Conservation (phyloP, 306 rosid genomes). For the Glycine latifolia region DNA sequence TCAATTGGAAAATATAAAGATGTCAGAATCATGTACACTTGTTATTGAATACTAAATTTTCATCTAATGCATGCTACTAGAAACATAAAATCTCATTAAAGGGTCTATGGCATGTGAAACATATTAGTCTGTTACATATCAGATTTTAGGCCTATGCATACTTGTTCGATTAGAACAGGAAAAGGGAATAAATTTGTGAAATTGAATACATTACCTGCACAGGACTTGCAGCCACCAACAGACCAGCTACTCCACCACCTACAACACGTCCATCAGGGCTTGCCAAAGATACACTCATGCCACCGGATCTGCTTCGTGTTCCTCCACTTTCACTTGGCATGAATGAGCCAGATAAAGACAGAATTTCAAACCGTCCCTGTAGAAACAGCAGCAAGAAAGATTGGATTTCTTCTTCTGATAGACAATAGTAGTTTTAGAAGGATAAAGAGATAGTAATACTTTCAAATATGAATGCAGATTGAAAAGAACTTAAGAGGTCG, state of each 20-base stretch:
- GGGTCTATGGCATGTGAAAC: background rate
- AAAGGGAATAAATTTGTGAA: background rate
- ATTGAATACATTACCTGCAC: slow-evolving; percentile 66
- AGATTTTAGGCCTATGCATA: slow-evolving; percentile 4
- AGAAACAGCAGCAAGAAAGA: slow-evolving; percentile 37
- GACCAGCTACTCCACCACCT: slow-evolving; percentile 96
- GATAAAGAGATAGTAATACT: slow-evolving; percentile 3
- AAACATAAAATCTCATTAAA: background rate
- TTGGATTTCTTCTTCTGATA: slow-evolving; percentile 20
- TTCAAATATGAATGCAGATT: slow-evolving; percentile 18
- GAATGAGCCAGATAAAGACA: slow-evolving; percentile 91
- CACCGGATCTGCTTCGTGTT: slow-evolving; percentile 93
- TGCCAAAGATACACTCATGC: slow-evolving; percentile 93
- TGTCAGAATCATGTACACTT: slow-evolving; percentile 33
- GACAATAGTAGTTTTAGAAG: slow-evolving; percentile 2
- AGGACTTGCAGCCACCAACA: slow-evolving; percentile 92
- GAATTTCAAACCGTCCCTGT: slow-evolving; percentile 94
- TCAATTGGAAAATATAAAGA: slow-evolving; percentile 21
- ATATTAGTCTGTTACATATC: background rate
- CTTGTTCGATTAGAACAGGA: background rate
- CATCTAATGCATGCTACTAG: slow-evolving; percentile 10
- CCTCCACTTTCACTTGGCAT: slow-evolving; percentile 88
- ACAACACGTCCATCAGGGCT: slow-evolving; percentile 97
- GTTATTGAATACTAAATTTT: slow-evolving; percentile 6
- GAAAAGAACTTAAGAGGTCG: slow-evolving; percentile 20